These are phyloP conservation scores for Psilocybe tampanensis DNA, from an alignment of 768 basidiomycete genomes.

Conservation along the genomic window DNA sequence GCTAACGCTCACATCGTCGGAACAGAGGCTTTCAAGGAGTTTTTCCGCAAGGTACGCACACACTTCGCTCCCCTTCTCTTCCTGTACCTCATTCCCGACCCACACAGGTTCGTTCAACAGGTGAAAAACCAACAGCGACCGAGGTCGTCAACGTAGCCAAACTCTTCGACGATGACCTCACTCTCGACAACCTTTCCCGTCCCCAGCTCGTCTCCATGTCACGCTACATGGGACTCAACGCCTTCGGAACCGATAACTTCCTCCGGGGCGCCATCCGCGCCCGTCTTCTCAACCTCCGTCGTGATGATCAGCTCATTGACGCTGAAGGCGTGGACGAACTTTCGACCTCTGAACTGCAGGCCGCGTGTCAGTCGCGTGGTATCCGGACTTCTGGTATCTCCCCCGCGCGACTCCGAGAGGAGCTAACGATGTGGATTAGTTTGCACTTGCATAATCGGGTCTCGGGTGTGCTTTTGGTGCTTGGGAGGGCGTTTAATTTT, in stretches of 20 bases:
- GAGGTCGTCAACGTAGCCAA: constrained; percentile 96
- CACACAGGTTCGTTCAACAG: constrained; percentile 84
- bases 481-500: constrained; percentile 95
- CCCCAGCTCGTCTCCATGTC: constrained; percentile 99
- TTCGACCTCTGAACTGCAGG: constrained; percentile 89
- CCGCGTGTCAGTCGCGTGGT: constrained; percentile 92
- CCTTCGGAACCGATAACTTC: constrained; percentile 99
- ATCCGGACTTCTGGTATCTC: constrained; percentile 88
- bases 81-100: not conserved
- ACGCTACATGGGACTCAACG: constrained; percentile 97
- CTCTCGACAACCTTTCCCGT: constrained; percentile 95
- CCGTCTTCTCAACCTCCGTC: constrained; percentile 78
- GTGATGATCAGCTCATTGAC: constrained; percentile 93
- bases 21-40: constrained; percentile 96
- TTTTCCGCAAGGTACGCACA: constrained; percentile 87
- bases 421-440: constrained; percentile 90
- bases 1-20: constrained; percentile 93
- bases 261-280: constrained; percentile 88
- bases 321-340: constrained; percentile 89
- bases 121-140: constrained; percentile 85
- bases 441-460: constrained; percentile 90
- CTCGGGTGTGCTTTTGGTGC: constrained; percentile 90
- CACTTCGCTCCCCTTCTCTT: constrained; percentile 1
- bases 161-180: constrained; percentile 96
- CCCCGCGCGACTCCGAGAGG: constrained; percentile 86